Percentiles rank a stretch among this genome's conserved stretches.
These are phyloP conservation scores for Pelargonium myrrhifolium DNA, from an alignment of 441 rosid species.

Conservation along the genomic window DNA sequence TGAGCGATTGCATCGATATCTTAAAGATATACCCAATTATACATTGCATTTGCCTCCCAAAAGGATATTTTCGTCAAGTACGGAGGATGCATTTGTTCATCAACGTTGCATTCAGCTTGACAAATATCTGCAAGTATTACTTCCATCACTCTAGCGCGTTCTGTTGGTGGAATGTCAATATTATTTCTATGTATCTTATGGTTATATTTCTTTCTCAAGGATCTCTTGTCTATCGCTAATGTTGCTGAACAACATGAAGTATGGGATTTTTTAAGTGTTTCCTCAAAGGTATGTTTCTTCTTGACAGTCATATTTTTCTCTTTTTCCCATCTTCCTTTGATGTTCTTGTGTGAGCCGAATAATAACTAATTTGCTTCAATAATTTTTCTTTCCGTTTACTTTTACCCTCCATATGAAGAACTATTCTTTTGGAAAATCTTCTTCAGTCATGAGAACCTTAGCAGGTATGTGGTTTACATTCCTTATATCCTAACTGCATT, in stretches of 20 bases:
- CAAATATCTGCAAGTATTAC: slow-evolving; percentile 78
- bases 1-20: slow-evolving; percentile 83
- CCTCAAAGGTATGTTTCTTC: slow-evolving; percentile 64
- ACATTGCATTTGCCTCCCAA: slow-evolving; percentile 94
- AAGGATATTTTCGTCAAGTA: slow-evolving; percentile 98
- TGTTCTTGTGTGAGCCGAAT: slow-evolving; percentile 1
- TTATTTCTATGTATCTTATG: slow-evolving; percentile 15
- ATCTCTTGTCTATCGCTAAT: slow-evolving; percentile 90
- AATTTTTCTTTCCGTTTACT: slow-evolving; percentile 13
- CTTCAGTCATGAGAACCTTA: slow-evolving; percentile 82
- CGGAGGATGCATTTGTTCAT: slow-evolving; percentile 94
- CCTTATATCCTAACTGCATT: no score
- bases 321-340: not conserved
- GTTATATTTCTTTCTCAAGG: slow-evolving; percentile 42
- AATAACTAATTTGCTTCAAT: slow-evolving; percentile 19
- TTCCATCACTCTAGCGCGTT: no score
- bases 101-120: slow-evolving; percentile 98
- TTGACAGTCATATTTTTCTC: not conserved
- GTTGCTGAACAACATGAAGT: slow-evolving; percentile 99
- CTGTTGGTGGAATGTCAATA: slow-evolving; percentile 7
- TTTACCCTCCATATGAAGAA: slow-evolving; percentile 36
- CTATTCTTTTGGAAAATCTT: slow-evolving; percentile 87
- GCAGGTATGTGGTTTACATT: no score
- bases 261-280: slow-evolving; percentile 86
- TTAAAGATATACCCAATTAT: slow-evolving; percentile 94